Percentiles rank a stretch among this genome's conserved stretches.
phyloP scores from a whole-genome alignment of 371 early-diverging fungal genomes.

The Chytridium lagenaria region DNA sequence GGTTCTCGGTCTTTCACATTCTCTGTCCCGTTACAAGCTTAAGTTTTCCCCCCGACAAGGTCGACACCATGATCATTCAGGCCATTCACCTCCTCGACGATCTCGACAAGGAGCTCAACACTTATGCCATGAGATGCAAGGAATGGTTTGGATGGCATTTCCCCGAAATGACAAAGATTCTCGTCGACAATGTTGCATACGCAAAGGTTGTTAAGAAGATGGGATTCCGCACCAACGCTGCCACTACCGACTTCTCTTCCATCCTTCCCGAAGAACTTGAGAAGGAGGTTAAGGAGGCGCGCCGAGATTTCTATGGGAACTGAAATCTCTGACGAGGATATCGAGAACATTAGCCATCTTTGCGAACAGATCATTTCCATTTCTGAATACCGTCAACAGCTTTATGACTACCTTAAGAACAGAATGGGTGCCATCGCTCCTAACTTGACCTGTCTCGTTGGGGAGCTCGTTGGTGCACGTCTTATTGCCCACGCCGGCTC shows the following conservation, averaged over 20 bases:
- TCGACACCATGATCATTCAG: constrained; percentile 93
- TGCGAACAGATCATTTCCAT: constrained; percentile 91
- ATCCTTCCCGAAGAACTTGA: constrained; percentile 94
- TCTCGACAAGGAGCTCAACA: constrained; percentile 94
- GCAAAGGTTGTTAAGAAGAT: constrained; percentile 86
- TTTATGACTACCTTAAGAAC: constrained; percentile 88
- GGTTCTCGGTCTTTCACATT: constrained; percentile 95
- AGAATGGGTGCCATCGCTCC: constrained; percentile 97
- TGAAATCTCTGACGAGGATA: constrained; percentile 87
- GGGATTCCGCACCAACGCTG: constrained; percentile 84
- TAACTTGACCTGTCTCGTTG: constrained; percentile 95
- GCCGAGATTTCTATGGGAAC: constrained; percentile 95
- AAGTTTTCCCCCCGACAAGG: constrained; percentile 94
- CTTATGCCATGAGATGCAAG: constrained; percentile 84
- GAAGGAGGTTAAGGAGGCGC: constrained; percentile 85
- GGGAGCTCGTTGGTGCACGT: constrained; percentile 94
- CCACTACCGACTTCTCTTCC: constrained; percentile 81
- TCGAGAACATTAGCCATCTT: constrained; percentile 92
- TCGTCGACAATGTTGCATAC: constrained; percentile 89
- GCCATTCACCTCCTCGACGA: constrained; percentile 89
- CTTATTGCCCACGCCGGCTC: constrained; percentile 97
- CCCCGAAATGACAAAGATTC: constrained; percentile 95
- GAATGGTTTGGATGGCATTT: constrained; percentile 99
- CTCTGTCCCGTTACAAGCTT: constrained; percentile 96
- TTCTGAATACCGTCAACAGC: constrained; percentile 86